A percentile compares a stretch with the other conserved stretches of the same genome.
Evolutionary conservation across 768 basidiomycete genomes (phyloP).

Genomic region (Dacryopinax spathularia): DNA sequence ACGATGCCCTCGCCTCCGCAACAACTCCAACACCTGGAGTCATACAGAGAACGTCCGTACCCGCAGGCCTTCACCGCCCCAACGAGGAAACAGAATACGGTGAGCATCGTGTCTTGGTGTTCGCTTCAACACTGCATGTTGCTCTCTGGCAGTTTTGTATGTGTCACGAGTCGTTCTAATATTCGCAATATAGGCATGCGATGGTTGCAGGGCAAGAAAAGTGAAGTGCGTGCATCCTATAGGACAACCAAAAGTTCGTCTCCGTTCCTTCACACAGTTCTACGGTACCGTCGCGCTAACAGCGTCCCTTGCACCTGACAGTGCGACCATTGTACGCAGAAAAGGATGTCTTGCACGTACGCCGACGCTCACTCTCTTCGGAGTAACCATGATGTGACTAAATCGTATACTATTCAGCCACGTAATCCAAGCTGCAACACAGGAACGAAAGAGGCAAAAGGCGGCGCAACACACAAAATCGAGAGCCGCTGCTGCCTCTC

Average conservation of each 20-base stretch:
- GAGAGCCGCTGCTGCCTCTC: neutral
- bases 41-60: neutral
- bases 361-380: neutral
- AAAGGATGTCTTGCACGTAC: slow-evolving; percentile 3
- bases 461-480: neutral
- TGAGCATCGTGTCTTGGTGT: neutral
- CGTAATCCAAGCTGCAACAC: neutral
- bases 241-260: slow-evolving; percentile 2
- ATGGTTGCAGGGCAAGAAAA: neutral
- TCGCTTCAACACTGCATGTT: no score
- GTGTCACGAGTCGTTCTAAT: no score
- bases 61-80: neutral
- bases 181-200: neutral
- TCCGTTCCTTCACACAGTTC: neutral
- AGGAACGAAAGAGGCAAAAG: slow-evolving; percentile 1
- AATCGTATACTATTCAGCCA: neutral
- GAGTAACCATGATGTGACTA: neutral
- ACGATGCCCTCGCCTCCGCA: neutral
- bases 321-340: neutral
- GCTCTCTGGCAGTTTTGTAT: no score
- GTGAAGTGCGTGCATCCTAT: slow-evolving; percentile 2
- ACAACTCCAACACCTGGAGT: neutral
- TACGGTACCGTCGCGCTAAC: slow-evolving; percentile 1
- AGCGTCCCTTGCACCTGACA: neutral
- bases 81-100: neutral